These are phyloP conservation scores for Ganoderma meredithae DNA, from an alignment of 1,284 basidiomycete genomes.

Conservation along the genomic window DNA sequence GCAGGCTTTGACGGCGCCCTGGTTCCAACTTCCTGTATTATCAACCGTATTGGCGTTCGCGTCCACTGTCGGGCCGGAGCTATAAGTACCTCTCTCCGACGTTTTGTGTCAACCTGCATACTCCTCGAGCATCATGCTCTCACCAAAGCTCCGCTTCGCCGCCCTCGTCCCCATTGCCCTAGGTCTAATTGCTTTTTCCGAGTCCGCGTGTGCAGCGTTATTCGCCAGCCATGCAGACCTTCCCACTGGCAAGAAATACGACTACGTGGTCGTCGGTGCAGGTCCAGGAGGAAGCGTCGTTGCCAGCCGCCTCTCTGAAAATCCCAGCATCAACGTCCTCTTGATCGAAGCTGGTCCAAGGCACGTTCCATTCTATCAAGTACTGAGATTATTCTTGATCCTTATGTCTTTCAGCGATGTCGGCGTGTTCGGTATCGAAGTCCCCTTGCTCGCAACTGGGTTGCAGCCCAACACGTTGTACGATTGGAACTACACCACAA, in stretches of 20 bases:
- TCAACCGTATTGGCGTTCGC: not conserved
- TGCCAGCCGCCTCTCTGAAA: constrained; percentile 34
- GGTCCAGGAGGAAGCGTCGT: constrained; percentile 30
- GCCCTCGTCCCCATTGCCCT: not conserved
- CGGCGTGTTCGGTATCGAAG: constrained; percentile 30
- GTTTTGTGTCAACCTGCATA: not conserved
- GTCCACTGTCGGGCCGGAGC: not conserved
- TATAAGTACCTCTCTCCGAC: not conserved
- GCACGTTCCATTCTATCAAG: constrained; percentile 9
- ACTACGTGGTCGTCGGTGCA: constrained; percentile 20
- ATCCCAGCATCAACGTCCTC: constrained; percentile 27
- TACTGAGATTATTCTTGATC: not conserved
- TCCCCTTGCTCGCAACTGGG: constrained; percentile 36
- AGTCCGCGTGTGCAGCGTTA: not conserved
- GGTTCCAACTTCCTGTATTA: not conserved
- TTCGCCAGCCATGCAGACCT: constrained; percentile 12
- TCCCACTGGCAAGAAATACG: constrained; percentile 11
- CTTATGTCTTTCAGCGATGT: constrained; percentile 32
- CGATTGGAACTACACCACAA: constrained; percentile 48
- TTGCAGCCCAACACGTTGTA: constrained; percentile 31
- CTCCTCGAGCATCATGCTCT: not conserved
- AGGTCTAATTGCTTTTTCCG: not conserved
- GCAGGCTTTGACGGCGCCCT: not conserved
- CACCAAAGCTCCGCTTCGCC: not conserved
- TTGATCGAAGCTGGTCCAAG: constrained; percentile 35